phyloP scores from a whole-genome alignment of 805 yeast species.

The Ogataea sp. region DNA sequence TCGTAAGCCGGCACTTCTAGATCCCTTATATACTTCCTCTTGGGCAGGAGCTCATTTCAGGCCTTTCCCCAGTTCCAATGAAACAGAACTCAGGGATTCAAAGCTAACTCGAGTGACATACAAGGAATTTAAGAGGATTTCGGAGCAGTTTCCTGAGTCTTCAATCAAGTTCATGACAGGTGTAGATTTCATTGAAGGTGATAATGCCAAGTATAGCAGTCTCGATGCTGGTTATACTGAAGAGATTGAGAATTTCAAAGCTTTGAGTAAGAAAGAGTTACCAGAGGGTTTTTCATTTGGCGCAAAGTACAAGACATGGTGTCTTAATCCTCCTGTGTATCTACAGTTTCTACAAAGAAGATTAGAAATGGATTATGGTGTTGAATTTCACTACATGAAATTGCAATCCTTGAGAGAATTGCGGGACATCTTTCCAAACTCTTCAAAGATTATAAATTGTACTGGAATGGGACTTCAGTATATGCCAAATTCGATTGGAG shows the following conservation, averaged over 20 bases:
- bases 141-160: conserved; percentile 37
- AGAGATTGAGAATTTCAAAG: conserved; percentile 29
- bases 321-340: conserved; percentile 50
- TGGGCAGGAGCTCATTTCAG: conserved; percentile 81
- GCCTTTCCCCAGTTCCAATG: conserved; percentile 48
- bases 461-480: conserved; percentile 52
- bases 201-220: conserved; percentile 28
- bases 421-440: conserved; percentile 19
- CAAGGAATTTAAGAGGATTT: conserved; percentile 31
- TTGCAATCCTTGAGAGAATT: conserved; percentile 34
- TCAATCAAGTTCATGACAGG: conserved; percentile 48
- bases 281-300: conserved; percentile 39
- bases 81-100: conserved; percentile 35
- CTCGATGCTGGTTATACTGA: conserved; percentile 32
- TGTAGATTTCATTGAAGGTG: conserved; percentile 45
- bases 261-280: conserved; percentile 15
- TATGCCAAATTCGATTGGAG: conserved; percentile 6
- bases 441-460: conserved; percentile 39
- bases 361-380: conserved; percentile 22
- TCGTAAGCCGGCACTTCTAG: conserved; percentile 11
- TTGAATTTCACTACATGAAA: conserved; percentile 26
- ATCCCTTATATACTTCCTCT: conserved; percentile 42
- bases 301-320: conserved; percentile 47
- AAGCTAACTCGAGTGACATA: conserved; percentile 41
- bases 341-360: conserved; percentile 37